A percentile compares a stretch with the other conserved stretches of the same genome.
phyloP scores from a whole-genome alignment of 129 eudicot species.

The Flaveria trinervia region DNA sequence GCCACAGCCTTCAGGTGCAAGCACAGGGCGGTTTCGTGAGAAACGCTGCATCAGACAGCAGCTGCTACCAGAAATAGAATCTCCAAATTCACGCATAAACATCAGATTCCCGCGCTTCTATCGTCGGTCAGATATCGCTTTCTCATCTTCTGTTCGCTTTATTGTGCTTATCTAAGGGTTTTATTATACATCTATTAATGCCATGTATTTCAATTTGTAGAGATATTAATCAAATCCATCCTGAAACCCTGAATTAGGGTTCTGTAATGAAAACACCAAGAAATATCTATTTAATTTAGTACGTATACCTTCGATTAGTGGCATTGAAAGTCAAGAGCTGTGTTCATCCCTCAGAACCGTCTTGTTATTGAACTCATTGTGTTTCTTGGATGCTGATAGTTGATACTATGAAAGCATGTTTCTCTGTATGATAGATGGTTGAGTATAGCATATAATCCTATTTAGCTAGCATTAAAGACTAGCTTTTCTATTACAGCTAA shows the following conservation, averaged over 20 bases:
- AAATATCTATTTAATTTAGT: no score
- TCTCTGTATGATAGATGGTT: background rate
- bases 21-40: background rate
- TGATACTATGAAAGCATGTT: background rate
- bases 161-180: background rate
- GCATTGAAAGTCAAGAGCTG: background rate
- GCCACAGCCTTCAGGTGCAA: no score
- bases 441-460: background rate
- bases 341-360: background rate
- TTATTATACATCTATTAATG: background rate
- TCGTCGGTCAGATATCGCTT: constrained; percentile 14
- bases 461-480: background rate
- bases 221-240: no score
- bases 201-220: background rate
- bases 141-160: background rate
- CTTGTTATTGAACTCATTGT: constrained; percentile 1
- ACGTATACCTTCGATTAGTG: background rate
- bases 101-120: constrained; percentile 5
- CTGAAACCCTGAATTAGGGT: constrained; percentile 6
- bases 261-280: background rate
- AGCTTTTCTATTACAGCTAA: constrained; percentile 9
- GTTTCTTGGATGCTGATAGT: no score
- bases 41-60: no score
- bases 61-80: no score
- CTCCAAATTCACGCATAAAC: background rate